phyloP scores from a whole-genome alignment of 768 basidiomycete species.

The Tricholoma hemisulphureum region DNA sequence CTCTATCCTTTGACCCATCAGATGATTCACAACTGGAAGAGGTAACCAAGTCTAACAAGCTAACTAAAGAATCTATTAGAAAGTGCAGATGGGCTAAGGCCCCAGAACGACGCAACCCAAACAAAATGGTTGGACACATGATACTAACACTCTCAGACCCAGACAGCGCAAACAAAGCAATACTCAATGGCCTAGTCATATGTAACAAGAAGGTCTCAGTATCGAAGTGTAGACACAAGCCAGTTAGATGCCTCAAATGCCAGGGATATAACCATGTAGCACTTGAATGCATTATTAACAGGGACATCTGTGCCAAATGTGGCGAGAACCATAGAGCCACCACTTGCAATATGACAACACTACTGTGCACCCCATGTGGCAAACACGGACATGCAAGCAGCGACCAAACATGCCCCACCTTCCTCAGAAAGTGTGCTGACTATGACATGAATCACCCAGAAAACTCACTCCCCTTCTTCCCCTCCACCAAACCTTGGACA shows the following conservation, averaged over 20 bases:
- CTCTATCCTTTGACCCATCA: not conserved
- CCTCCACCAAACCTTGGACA: not conserved
- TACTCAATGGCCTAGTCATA: no score
- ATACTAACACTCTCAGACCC: no score
- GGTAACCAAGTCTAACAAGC: not conserved
- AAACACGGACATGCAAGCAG: slow-evolving; percentile 18
- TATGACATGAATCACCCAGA: slow-evolving; percentile 13
- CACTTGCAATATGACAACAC: no score
- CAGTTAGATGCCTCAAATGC: slow-evolving; percentile 24
- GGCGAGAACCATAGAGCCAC: not conserved
- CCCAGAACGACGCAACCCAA: no score
- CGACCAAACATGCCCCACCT: slow-evolving; percentile 17
- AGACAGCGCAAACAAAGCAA: no score
- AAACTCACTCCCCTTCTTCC: slow-evolving; percentile 18
- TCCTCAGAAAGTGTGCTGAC: slow-evolving; percentile 11
- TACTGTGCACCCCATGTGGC: slow-evolving; percentile 19
- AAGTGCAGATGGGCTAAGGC: not conserved
- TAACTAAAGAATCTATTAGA: not conserved
- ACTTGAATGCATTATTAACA: slow-evolving; percentile 7
- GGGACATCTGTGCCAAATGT: slow-evolving; percentile 16
- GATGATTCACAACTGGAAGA: not conserved
- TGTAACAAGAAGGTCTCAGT: no score
- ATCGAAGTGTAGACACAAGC: no score
- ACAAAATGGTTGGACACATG: no score
- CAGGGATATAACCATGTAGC: slow-evolving; percentile 19